Evolutionary conservation across 805 yeast species (phyloP), one percentile per base, ranked within the genome.

Genomic region (Candida arabinofermentans): DNA sequence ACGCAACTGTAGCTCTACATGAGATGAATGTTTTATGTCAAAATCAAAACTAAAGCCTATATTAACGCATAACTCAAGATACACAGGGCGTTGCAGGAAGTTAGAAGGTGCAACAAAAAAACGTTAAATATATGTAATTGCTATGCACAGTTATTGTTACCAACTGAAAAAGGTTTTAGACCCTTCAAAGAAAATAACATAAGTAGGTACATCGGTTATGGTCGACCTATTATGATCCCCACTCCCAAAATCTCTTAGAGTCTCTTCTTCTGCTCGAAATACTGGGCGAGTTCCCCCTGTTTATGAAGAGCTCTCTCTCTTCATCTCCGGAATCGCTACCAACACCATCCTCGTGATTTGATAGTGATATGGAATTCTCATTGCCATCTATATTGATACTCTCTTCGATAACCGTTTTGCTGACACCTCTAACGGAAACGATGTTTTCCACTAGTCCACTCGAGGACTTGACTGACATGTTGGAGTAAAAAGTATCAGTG

Each of bases 371-470:
- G 16, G 34, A 31, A 19, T 36, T 54, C 5, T 41, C 50, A 14
- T 41, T 39, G 8, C 55, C 62, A 29, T 62, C 66, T 18, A 76
- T 79, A 31, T 69, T 67, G 42, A 67, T 74, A 47, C 55, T 56
- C 33, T 75, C 82, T 53, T 84, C 91, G 54, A 88, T 87, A 46
- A 88, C 85, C 3, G 95, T 87, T 69, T 88, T 88, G 53, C 79
- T 81, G 17, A 86, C 85, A 40, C 96, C 96, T 57, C 83, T 81
- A 22, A 84, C 84, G 38, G 82, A 84, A n/a, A 88, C 79, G 14
- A 88, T 82, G 31, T 86, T 79, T 64, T 88, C 96, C 41, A 86
- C 75, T 40, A 88, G 81, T 8, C 91, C 83, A 14, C 81, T 81
- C 9, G 81, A 73, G 35, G 57, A 47, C 36, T 42, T 46, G 14